Evolutionary conservation across 2,329 filamentous ascomycete genomes (phyloP), one percentile per base, ranked within the genome.

Genomic region (Westerdykella sp.): DNA sequence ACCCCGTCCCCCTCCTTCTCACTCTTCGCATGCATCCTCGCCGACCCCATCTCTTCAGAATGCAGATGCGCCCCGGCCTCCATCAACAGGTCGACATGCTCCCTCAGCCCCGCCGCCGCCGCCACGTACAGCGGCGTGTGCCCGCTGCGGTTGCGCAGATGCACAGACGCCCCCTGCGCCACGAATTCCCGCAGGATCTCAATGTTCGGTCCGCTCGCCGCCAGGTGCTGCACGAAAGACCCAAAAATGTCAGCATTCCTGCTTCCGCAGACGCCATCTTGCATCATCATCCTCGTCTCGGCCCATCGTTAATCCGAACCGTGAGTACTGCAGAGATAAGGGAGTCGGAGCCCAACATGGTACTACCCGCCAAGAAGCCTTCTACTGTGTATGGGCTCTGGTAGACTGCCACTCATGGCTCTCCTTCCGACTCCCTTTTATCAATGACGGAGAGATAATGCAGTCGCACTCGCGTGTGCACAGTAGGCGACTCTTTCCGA

Each of bases 51-150:
- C 63, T 81, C 78, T 46, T 78, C 76, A 3, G 74, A 69, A 55
- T 81, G 77, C 51, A 81, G 63, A 69, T 81, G 78, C 18, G 77
- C 78, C 14, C 78, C 78, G 12, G 76, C 76, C 57, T 75, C 71
- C 37, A 72, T 70, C 38, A 81, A 66, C 37, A 78, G 66, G 48
- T 66, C 55, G 45, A 80, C 77, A 53, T 80, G 76, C 39, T 77
- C 73, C 40, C 66, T 60, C 43, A 78, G 62, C 38, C 77, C 77
- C 23, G 75, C 75, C 50, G 75, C 75, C 39, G 78, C 78, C 3
- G 78, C 78, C 41, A 81, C 66, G 60, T 78, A 81, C 39, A 81
- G 68, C 45, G 78, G 77, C 39, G 78, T 81, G 51, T 76, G 72
- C 18, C 76, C 77, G 43, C 69, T 70, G 46, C 74, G 72, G 59